Conservation (phyloP, 192 early-diverging fungal species). For the Kappamyces sp. region DNA sequence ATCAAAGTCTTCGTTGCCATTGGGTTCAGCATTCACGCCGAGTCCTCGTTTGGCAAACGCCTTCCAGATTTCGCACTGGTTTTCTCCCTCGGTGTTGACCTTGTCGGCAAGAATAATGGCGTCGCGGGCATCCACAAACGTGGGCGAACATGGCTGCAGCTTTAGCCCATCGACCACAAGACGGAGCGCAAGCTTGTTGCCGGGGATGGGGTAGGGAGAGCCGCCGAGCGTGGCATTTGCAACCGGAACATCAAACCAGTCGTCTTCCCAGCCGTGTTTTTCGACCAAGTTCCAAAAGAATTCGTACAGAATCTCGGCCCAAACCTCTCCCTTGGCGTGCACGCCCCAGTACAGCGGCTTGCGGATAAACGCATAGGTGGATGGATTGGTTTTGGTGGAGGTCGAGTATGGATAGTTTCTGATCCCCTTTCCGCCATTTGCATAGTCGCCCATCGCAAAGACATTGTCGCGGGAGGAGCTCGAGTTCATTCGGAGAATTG, state of each 20-base stretch:
- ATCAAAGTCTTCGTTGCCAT: slow-evolving; percentile 31
- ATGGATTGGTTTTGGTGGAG: slow-evolving; percentile 65
- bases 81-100: slow-evolving; percentile 28
- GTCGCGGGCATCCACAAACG: slow-evolving; percentile 47
- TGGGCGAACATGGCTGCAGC: slow-evolving; percentile 47
- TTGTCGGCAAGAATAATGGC: slow-evolving; percentile 45
- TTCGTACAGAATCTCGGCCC: slow-evolving; percentile 79
- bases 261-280: slow-evolving; percentile 41
- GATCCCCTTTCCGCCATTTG: slow-evolving; percentile 83
- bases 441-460: slow-evolving; percentile 76
- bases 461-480: slow-evolving; percentile 49
- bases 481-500: slow-evolving; percentile 57
- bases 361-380: slow-evolving; percentile 69
- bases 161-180: slow-evolving; percentile 50
- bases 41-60: slow-evolving; percentile 84
- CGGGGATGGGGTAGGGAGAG: slow-evolving; percentile 16
- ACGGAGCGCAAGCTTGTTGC: slow-evolving; percentile 42
- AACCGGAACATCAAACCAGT: slow-evolving; percentile 35
- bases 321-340: slow-evolving; percentile 88
- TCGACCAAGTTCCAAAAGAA: slow-evolving; percentile 56
- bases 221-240: slow-evolving; percentile 1
- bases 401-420: slow-evolving; percentile 83
- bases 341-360: slow-evolving; percentile 86
- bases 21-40: slow-evolving; percentile 58
- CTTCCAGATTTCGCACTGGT: slow-evolving; percentile 44